Conservation (phyloP, 2,329 filamentous ascomycete genomes). For the Dothideomycetes sp. region DNA sequence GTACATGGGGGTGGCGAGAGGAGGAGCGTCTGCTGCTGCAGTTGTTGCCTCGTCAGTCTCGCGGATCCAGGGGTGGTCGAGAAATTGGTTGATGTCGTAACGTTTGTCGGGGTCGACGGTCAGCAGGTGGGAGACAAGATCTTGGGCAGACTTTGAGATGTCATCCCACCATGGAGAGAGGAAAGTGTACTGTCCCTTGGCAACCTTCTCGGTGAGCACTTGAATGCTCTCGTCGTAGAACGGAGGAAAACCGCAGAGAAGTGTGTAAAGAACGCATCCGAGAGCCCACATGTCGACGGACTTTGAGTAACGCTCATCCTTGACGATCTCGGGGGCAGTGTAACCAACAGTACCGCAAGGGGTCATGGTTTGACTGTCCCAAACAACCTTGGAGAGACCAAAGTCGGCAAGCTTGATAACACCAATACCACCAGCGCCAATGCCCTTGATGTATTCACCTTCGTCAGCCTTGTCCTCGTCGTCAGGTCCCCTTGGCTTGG, state of each 20-base stretch:
- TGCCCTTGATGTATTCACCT: conserved; percentile 75
- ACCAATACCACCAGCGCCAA: conserved; percentile 83
- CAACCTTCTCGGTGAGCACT: conserved; percentile 93
- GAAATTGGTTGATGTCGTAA: conserved; percentile 85
- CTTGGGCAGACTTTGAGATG: conserved; percentile 88
- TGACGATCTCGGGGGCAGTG: conserved; percentile 96
- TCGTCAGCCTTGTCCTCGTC: conserved; percentile 98
- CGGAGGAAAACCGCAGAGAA: conserved; percentile 93
- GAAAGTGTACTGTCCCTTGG: conserved; percentile 93
- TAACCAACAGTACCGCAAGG: conserved; percentile 98
- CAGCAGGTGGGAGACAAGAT: conserved; percentile 83
- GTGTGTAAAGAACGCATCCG: conserved; percentile 90
- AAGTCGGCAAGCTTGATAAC: conserved; percentile 97
- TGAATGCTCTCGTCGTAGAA: conserved; percentile 99
- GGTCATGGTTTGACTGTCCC: conserved; percentile 97
- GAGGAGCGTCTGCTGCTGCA: conserved; percentile 58
- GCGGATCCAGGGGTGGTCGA: conserved; percentile 89
- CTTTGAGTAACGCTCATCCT: conserved; percentile 97
- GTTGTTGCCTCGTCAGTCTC: conserved; percentile 57
- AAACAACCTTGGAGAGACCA: conserved; percentile 92
- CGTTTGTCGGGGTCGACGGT: conserved; percentile 93
- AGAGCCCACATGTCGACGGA: conserved; percentile 99
- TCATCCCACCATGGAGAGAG: conserved; percentile 99
- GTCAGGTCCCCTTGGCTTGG: conserved; percentile 70
- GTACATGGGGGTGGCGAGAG: conserved; percentile 55